Percentiles rank a stretch among this genome's conserved stretches.
Evolutionary conservation across 2,329 filamentous ascomycete species (phyloP).

Genomic region (Cryphonectria nitschkei): DNA sequence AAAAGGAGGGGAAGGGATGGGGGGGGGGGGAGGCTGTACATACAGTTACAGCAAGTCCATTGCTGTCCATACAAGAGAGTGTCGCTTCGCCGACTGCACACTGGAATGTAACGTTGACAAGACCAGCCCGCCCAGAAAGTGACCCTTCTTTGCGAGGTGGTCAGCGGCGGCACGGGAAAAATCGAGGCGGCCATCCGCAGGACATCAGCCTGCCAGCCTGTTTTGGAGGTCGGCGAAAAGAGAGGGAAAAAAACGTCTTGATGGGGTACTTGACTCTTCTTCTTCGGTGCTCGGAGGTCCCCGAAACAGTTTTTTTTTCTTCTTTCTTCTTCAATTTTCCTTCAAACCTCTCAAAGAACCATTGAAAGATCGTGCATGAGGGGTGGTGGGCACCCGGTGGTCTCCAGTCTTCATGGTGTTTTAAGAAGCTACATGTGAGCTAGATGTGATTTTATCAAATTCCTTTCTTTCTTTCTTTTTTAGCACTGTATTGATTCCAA

Average conservation of each 20-base stretch:
- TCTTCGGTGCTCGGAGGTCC: conserved; percentile 26
- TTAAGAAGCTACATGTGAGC: background rate
- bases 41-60: background rate
- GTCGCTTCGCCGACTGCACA: conserved; percentile 6
- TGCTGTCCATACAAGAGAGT: background rate
- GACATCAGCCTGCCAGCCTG: background rate
- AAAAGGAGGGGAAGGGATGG: background rate
- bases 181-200: background rate
- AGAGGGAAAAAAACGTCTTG: background rate
- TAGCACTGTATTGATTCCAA: background rate
- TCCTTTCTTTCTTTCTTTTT: background rate
- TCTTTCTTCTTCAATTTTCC: too few relatives aligned
- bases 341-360: background rate
- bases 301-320: conserved; percentile 11
- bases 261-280: background rate
- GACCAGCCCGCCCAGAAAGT: background rate
- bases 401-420: background rate
- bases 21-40: background rate
- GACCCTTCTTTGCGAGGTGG: background rate
- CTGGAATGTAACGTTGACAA: conserved; percentile 11
- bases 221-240: conserved; percentile 1
- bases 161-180: background rate
- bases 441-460: background rate
- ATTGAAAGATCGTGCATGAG: background rate
- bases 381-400: background rate